These are phyloP conservation scores for Neopestalotiopsis clavispora DNA, from an alignment of 2,329 filamentous ascomycete genomes.

Conservation along the genomic window DNA sequence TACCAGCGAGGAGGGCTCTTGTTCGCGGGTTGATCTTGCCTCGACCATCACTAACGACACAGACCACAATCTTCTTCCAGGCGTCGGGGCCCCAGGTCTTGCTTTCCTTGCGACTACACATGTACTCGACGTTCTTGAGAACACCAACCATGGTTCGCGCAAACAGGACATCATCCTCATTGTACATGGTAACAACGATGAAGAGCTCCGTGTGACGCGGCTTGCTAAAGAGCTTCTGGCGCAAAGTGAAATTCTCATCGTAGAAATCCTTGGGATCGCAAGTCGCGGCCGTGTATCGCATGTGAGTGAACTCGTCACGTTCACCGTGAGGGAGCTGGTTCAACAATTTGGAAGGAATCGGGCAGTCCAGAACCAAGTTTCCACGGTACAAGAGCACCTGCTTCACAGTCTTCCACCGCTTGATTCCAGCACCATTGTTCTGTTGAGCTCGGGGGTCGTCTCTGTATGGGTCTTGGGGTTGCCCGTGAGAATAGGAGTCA, in stretches of 20 bases:
- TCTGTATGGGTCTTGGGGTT: slow-evolving; percentile 47
- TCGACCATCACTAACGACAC: slow-evolving; percentile 92
- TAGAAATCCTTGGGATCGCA: slow-evolving; percentile 96
- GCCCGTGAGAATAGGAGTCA: slow-evolving; percentile 45
- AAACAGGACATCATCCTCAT: slow-evolving; percentile 96
- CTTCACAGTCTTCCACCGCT: slow-evolving; percentile 98
- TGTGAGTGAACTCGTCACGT: slow-evolving; percentile 89
- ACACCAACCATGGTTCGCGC: slow-evolving; percentile 98
- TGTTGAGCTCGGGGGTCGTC: slow-evolving; percentile 48
- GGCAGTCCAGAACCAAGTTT: slow-evolving; percentile 95
- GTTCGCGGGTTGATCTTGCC: slow-evolving; percentile 92
- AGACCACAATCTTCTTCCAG: slow-evolving; percentile 99
- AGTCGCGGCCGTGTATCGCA: slow-evolving; percentile 98
- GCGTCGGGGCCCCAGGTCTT: slow-evolving; percentile 96
- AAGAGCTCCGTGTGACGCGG: slow-evolving; percentile 91
- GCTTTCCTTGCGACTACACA: slow-evolving; percentile 90
- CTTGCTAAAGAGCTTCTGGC: slow-evolving; percentile 86
- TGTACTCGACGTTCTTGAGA: slow-evolving; percentile 97
- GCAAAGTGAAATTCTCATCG: slow-evolving; percentile 84
- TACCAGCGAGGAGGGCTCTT: slow-evolving; percentile 83
- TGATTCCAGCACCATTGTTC: slow-evolving; percentile 66
- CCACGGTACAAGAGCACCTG: slow-evolving; percentile 97
- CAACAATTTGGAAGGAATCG: slow-evolving; percentile 85
- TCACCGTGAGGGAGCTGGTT: slow-evolving; percentile 90
- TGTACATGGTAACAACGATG: slow-evolving; percentile 98